Percentiles rank a stretch among this genome's conserved stretches.
Conservation (phyloP, 2,329 filamentous ascomycete species). For the Septoria linicola region DNA sequence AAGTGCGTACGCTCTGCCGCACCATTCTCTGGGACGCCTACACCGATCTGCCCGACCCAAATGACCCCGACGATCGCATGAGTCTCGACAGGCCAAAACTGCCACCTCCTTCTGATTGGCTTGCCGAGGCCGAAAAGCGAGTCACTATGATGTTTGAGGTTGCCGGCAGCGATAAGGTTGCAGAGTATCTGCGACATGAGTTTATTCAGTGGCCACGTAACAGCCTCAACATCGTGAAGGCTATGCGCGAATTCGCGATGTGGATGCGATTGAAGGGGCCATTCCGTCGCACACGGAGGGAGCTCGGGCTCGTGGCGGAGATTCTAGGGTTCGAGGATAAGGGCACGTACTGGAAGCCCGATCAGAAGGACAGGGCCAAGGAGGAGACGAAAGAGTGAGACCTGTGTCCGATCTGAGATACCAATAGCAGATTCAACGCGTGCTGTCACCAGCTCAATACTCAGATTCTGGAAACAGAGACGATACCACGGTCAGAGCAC, state of each 20-base stretch:
- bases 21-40: conserved; percentile 24
- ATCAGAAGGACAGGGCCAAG: no score
- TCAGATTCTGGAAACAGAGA: no score
- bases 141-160: conserved; percentile 17
- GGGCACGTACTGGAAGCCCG: conserved; percentile 16
- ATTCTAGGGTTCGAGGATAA: conserved; percentile 25
- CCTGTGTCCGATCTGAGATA: no score
- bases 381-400: no score
- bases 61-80: not conserved
- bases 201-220: conserved; percentile 16
- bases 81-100: not conserved
- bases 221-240: conserved; percentile 14
- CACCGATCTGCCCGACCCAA: conserved; percentile 13
- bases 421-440: no score
- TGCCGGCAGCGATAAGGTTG: conserved; percentile 12
- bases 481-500: no score
- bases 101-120: conserved; percentile 17
- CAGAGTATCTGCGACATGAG: conserved; percentile 14
- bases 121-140: conserved; percentile 16
- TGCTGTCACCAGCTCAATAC: no score
- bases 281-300: conserved; percentile 12
- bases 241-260: conserved; percentile 18
- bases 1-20: conserved; percentile 20
- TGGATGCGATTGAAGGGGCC: conserved; percentile 14
- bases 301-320: conserved; percentile 23